A percentile compares a stretch with the other conserved stretches of the same genome.
Conservation (phyloP, 2,329 filamentous ascomycete genomes). For the Talaromyces sp. region DNA sequence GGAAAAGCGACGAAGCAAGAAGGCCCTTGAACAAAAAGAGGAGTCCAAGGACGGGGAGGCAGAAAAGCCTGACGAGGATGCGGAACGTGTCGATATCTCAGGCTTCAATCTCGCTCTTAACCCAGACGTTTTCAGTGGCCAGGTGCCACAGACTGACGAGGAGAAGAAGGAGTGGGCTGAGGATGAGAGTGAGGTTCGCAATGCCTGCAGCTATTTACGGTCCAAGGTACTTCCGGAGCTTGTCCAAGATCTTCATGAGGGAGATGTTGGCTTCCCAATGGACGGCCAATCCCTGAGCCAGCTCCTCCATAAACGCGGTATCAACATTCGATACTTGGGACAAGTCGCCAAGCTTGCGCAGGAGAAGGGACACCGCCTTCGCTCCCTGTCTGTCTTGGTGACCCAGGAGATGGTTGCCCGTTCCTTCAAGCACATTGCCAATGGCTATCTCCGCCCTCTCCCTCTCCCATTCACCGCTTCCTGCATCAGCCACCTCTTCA, state of each 20-base stretch:
- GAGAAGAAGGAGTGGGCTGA: slow-evolving; percentile 78
- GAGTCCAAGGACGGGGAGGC: slow-evolving; percentile 38
- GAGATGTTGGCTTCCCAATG: slow-evolving; percentile 96
- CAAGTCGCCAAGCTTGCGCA: slow-evolving; percentile 68
- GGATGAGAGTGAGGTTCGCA: slow-evolving; percentile 84
- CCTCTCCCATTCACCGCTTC: slow-evolving; percentile 75
- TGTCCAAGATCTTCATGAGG: slow-evolving; percentile 80
- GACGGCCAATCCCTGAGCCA: slow-evolving; percentile 88
- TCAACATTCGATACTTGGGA: slow-evolving; percentile 95
- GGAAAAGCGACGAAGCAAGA: slow-evolving; percentile 53
- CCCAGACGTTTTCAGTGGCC: slow-evolving; percentile 91
- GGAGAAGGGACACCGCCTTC: slow-evolving; percentile 64
- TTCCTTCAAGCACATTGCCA: slow-evolving; percentile 88
- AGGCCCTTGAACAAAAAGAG: slow-evolving; percentile 32
- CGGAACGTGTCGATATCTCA: slow-evolving; percentile 76
- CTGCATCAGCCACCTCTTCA: slow-evolving; percentile 81
- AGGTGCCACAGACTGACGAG: slow-evolving; percentile 80
- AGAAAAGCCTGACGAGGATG: slow-evolving; percentile 43
- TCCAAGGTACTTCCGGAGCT: slow-evolving; percentile 78
- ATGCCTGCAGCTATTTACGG: slow-evolving; percentile 73
- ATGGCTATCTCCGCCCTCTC: slow-evolving; percentile 72
- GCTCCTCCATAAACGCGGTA: slow-evolving; percentile 90
- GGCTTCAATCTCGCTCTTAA: slow-evolving; percentile 86
- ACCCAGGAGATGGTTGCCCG: slow-evolving; percentile 93
- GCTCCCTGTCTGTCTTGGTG: slow-evolving; percentile 71